phyloP scores from a whole-genome alignment of 2,329 filamentous ascomycete genomes.

The Sarocladiaceae sp. region DNA sequence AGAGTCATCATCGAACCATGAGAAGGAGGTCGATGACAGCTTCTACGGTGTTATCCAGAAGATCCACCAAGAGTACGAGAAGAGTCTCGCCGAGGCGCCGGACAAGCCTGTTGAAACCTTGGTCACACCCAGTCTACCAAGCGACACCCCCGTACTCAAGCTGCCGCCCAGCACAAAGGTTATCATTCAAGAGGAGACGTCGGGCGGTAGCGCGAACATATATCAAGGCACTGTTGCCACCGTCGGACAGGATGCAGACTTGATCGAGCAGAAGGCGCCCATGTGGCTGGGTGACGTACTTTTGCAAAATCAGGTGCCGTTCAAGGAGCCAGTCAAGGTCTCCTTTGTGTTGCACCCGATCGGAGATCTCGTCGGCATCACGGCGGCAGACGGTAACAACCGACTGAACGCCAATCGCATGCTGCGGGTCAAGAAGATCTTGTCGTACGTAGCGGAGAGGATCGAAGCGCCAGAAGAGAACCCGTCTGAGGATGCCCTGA shows the following conservation, averaged over 20 bases:
- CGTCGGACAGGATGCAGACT: slow-evolving; percentile 69
- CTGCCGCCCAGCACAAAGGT: slow-evolving; percentile 61
- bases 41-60: slow-evolving; percentile 67
- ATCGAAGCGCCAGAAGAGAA: slow-evolving; percentile 66
- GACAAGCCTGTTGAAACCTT: slow-evolving; percentile 51
- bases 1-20: slow-evolving; percentile 56
- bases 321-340: slow-evolving; percentile 94
- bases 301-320: slow-evolving; percentile 64
- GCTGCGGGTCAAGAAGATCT: slow-evolving; percentile 90
- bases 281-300: slow-evolving; percentile 90
- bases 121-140: slow-evolving; percentile 62
- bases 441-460: slow-evolving; percentile 85
- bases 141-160: slow-evolving; percentile 71
- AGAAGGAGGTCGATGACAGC: slow-evolving; percentile 69
- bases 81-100: slow-evolving; percentile 51
- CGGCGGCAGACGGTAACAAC: slow-evolving; percentile 73
- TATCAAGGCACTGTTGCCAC: slow-evolving; percentile 83
- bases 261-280: slow-evolving; percentile 79
- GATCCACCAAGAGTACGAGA: slow-evolving; percentile 68
- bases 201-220: slow-evolving; percentile 69
- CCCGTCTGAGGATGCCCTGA: slow-evolving; percentile 53
- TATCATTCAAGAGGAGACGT: slow-evolving; percentile 63
- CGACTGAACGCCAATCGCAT: slow-evolving; percentile 94
- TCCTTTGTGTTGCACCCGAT: slow-evolving; percentile 84
- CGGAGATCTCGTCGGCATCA: slow-evolving; percentile 67